phyloP scores from a whole-genome alignment of 1,284 basidiomycete species.

The Xerocomus cyaneibrunnescens region DNA sequence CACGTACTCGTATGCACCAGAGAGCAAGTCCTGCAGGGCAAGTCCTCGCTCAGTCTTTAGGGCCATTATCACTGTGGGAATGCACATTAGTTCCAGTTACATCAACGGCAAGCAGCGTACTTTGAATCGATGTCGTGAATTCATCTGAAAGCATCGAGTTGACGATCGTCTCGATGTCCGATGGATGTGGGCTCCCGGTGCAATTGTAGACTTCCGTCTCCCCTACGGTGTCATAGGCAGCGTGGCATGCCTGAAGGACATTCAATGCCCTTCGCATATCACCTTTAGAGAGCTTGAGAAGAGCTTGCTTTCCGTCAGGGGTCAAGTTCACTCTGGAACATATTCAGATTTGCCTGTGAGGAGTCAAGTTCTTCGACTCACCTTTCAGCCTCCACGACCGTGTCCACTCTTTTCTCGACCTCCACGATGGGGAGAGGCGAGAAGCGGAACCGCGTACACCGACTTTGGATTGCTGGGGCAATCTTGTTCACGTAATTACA shows the following conservation, averaged over 20 bases:
- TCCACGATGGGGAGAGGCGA: constrained; percentile 89
- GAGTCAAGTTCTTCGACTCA: constrained; percentile 40
- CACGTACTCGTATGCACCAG: constrained; percentile 90
- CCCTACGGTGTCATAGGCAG: constrained; percentile 87
- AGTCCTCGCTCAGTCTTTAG: constrained; percentile 92
- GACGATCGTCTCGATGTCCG: constrained; percentile 91
- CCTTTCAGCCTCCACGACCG: constrained; percentile 86
- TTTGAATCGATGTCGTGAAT: constrained; percentile 89
- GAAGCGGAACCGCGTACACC: constrained; percentile 97
- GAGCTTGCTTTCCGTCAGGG: constrained; percentile 82
- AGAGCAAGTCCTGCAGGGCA: constrained; percentile 94
- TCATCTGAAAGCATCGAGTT: constrained; percentile 97
- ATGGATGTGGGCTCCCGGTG: constrained; percentile 94
- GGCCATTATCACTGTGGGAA: constrained; percentile 70
- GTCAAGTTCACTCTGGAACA: constrained; percentile 78
- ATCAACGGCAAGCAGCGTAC: constrained; percentile 46
- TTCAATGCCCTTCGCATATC: constrained; percentile 98
- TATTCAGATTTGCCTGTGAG: constrained; percentile 3
- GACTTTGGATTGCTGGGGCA: constrained; percentile 96
- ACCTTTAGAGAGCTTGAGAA: constrained; percentile 91
- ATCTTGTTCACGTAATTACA: constrained; percentile 99
- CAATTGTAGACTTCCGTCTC: constrained; percentile 96
- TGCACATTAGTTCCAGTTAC: constrained; percentile 1
- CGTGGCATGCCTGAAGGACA: constrained; percentile 96
- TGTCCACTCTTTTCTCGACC: constrained; percentile 80